A percentile compares a stretch with the other conserved stretches of the same genome.
These are phyloP conservation scores for Sonneratia alba DNA, from an alignment of 345 rosid species.

Conservation along the genomic window DNA sequence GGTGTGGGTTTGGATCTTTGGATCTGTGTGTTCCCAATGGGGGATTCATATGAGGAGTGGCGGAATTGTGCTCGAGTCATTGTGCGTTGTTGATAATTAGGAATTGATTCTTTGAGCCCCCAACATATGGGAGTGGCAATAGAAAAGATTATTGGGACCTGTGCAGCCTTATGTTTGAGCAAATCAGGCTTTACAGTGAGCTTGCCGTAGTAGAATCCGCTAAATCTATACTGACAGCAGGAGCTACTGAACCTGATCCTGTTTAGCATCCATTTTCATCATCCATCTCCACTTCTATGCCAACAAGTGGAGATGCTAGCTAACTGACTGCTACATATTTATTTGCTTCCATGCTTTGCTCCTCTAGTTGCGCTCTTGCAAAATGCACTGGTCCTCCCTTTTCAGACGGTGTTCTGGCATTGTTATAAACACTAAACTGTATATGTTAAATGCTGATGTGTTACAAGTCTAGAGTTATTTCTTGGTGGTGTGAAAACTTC, in stretches of 20 bases:
- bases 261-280: neutral
- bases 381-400: neutral
- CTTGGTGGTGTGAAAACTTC: neutral
- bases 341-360: neutral
- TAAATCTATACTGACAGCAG: neutral
- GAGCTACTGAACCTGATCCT: neutral
- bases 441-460: neutral
- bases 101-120: neutral
- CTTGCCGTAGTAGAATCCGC: neutral
- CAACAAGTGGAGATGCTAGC: neutral
- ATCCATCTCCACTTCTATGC: neutral
- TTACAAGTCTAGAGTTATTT: neutral
- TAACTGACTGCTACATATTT: neutral
- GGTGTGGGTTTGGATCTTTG: constrained; percentile 10
- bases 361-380: neutral
- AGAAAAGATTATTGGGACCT: neutral
- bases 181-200: neutral
- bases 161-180: neutral
- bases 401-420: neutral
- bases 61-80: neutral
- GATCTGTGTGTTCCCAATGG: constrained; percentile 9
- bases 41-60: neutral
- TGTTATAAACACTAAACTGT: neutral
- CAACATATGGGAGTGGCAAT: neutral
- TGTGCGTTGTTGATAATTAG: neutral